Conservation (phyloP, 1,284 basidiomycete genomes). For the Naganishia albida region DNA sequence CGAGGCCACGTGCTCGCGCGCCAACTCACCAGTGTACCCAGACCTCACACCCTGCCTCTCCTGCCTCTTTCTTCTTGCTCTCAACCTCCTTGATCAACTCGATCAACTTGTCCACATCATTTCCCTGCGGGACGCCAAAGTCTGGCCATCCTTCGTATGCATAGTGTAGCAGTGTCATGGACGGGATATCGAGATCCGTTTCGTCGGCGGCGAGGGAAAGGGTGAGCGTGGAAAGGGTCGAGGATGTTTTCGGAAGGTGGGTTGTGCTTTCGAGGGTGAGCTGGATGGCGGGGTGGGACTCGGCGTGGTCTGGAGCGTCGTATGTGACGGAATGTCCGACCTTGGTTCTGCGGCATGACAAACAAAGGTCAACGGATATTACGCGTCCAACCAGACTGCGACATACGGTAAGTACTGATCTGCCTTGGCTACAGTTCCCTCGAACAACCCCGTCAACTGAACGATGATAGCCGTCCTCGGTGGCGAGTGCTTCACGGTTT, state of each 20-base stretch:
- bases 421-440: constrained; percentile 29
- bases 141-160: constrained; percentile 33
- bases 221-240: background rate
- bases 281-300: constrained; percentile 5
- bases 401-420: constrained; percentile 33
- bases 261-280: constrained; percentile 16
- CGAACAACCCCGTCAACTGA: constrained; percentile 32
- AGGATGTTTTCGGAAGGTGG: background rate
- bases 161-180: constrained; percentile 32
- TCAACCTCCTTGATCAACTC: constrained; percentile 14
- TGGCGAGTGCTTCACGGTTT: background rate
- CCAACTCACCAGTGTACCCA: constrained; percentile 33
- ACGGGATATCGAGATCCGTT: background rate
- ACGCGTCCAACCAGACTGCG: background rate
- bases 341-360: constrained; percentile 3
- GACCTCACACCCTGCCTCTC: constrained; percentile 24
- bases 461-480: constrained; percentile 32
- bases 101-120: constrained; percentile 20
- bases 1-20: background rate
- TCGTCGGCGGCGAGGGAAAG: background rate
- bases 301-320: constrained; percentile 2
- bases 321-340: background rate
- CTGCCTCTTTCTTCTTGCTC: constrained; percentile 20
- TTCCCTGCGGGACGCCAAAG: constrained; percentile 28
- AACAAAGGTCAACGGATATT: background rate